A percentile compares a stretch with the other conserved stretches of the same genome.
phyloP scores from a whole-genome alignment of 306 rosid genomes.

The Cicer arietinum region DNA sequence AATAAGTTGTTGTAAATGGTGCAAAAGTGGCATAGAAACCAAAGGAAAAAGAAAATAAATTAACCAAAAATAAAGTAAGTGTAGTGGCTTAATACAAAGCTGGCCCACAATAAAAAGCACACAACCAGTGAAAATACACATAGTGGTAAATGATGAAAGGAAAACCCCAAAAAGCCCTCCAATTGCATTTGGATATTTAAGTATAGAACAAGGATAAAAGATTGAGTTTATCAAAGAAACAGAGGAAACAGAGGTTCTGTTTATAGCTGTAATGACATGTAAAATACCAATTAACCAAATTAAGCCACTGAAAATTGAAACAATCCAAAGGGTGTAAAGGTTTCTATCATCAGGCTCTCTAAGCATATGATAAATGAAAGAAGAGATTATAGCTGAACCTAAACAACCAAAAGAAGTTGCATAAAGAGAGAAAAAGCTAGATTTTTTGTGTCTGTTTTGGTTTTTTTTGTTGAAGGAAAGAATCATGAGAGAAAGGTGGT shows the following conservation, averaged over 20 bases:
- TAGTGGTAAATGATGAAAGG: slow-evolving; percentile 64
- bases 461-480: slow-evolving; percentile 45
- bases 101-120: slow-evolving; percentile 67
- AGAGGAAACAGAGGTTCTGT: slow-evolving; percentile 34
- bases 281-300: slow-evolving; percentile 68
- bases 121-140: slow-evolving; percentile 68
- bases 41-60: slow-evolving; percentile 72
- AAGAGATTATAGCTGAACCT: slow-evolving; percentile 58
- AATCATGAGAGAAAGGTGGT: slow-evolving; percentile 67
- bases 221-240: slow-evolving; percentile 36
- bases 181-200: slow-evolving; percentile 67
- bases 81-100: slow-evolving; percentile 62
- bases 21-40: slow-evolving; percentile 63
- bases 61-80: slow-evolving; percentile 68
- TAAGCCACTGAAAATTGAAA: slow-evolving; percentile 78
- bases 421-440: slow-evolving; percentile 59
- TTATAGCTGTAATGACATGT: slow-evolving; percentile 54
- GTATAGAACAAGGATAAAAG: slow-evolving; percentile 47
- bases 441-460: slow-evolving; percentile 40
- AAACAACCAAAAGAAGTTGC: slow-evolving; percentile 56
- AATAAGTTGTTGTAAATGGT: slow-evolving; percentile 57
- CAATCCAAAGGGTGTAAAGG: slow-evolving; percentile 67
- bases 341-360: slow-evolving; percentile 47
- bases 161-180: slow-evolving; percentile 56
- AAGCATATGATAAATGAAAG: slow-evolving; percentile 78